Percentiles rank a stretch among this genome's conserved stretches.
phyloP scores from a whole-genome alignment of 106 monocot genomes.

The Ottelia alismoides region DNA sequence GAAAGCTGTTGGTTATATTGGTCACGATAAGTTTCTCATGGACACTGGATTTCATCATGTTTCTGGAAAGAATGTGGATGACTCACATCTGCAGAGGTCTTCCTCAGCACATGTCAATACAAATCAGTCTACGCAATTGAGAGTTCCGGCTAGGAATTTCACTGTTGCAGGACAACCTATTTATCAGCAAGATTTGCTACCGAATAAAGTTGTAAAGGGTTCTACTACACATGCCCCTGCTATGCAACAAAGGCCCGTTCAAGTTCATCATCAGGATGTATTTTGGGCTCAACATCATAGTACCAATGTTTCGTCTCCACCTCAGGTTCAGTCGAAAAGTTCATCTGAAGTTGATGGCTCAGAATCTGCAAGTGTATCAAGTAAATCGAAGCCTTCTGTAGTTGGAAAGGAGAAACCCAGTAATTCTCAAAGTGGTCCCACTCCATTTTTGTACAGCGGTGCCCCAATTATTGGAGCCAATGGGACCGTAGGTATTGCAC shows the following conservation, averaged over 20 bases:
- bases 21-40: conserved; percentile 16
- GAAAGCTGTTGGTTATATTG: conserved; percentile 29
- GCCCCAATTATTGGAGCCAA: conserved; percentile 69
- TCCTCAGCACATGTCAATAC: conserved; percentile 12
- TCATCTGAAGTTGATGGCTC: conserved; percentile 39
- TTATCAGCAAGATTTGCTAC: conserved; percentile 2
- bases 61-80: conserved; percentile 26
- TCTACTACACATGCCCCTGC: conserved; percentile 4
- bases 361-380: conserved; percentile 58
- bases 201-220: neutral
- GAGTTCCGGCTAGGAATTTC: conserved; percentile 12
- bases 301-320: neutral
- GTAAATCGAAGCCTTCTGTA: conserved; percentile 34
- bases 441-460: conserved; percentile 48
- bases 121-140: conserved; percentile 10
- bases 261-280: conserved; percentile 6
- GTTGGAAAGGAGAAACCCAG: conserved; percentile 39
- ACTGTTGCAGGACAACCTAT: conserved; percentile 5
- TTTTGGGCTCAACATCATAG: conserved; percentile 4
- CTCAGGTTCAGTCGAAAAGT: conserved; percentile 22
- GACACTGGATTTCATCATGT: conserved; percentile 20
- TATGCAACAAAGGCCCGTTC: conserved; percentile 8
- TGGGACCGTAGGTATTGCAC: conserved; percentile 42
- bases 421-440: conserved; percentile 29
- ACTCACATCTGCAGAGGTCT: conserved; percentile 17